Conservation (phyloP, 768 basidiomycete genomes). For the Boletus rex-veris region DNA sequence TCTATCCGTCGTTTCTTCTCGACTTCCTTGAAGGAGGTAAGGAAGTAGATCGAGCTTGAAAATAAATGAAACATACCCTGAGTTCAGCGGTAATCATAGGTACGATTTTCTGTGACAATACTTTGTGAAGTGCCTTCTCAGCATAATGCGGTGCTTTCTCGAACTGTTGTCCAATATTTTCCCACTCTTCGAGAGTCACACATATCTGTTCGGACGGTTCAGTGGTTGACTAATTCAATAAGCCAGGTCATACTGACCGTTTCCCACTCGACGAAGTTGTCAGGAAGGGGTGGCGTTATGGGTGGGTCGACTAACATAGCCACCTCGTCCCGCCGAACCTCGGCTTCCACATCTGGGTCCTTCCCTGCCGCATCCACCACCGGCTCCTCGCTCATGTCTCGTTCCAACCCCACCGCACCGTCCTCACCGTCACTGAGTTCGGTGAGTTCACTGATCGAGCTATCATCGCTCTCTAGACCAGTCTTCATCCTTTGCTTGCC, state of each 20-base stretch:
- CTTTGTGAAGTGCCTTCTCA: slow-evolving; percentile 75
- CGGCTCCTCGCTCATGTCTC: neutral
- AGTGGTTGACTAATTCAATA: neutral
- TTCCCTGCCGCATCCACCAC: neutral
- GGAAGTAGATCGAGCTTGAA: neutral
- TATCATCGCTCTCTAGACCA: slow-evolving; percentile 59
- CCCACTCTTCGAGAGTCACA: slow-evolving; percentile 82
- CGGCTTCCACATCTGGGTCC: neutral
- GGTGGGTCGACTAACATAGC: neutral
- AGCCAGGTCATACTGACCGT: slow-evolving; percentile 51
- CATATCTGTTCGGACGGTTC: slow-evolving; percentile 57
- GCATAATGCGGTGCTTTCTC: slow-evolving; percentile 71
- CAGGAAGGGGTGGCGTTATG: slow-evolving; percentile 30
- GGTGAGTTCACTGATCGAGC: slow-evolving; percentile 70
- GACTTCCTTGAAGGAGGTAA: slow-evolving; percentile 45
- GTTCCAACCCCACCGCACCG: slow-evolving; percentile 21
- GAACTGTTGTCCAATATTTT: slow-evolving; percentile 71
- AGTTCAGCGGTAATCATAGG: slow-evolving; percentile 69
- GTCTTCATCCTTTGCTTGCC: slow-evolving; percentile 36
- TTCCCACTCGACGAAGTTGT: slow-evolving; percentile 85
- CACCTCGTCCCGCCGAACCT: slow-evolving; percentile 3
- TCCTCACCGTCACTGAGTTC: slow-evolving; percentile 56
- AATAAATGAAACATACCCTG: slow-evolving; percentile 39
- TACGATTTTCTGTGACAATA: slow-evolving; percentile 61
- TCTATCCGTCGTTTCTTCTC: slow-evolving; percentile 61